Percentiles rank a stretch among this genome's conserved stretches.
These are phyloP conservation scores for Parachaetomium inaequale DNA, from an alignment of 495 filamentous ascomycete genomes.

Conservation along the genomic window DNA sequence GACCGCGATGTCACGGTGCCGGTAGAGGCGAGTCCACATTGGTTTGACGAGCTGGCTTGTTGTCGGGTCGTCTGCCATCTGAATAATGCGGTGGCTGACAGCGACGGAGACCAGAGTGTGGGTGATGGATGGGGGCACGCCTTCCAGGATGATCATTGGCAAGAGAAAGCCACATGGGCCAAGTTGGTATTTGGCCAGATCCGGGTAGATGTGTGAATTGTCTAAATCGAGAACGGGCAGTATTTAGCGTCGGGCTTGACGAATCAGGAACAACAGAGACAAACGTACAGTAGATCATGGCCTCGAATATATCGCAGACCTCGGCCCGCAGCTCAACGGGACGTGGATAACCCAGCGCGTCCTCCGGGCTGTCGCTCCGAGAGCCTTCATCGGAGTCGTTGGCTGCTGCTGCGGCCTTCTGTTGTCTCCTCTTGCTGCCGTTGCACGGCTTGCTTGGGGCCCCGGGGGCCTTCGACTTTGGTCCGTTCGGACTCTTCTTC, in stretches of 20 bases:
- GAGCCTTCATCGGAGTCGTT: neutral
- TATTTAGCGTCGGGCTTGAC: neutral
- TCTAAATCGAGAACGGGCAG: conserved; percentile 1
- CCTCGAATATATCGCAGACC: conserved; percentile 17
- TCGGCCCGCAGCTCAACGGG: conserved; percentile 15
- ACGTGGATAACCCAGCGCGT: neutral
- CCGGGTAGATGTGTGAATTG: conserved; percentile 20
- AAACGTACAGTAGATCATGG: conserved; percentile 22
- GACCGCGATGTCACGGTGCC: conserved; percentile 25
- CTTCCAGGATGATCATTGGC: neutral
- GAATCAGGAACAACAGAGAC: neutral
- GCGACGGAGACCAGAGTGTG: conserved; percentile 21
- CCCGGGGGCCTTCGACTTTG: neutral
- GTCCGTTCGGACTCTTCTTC: neutral
- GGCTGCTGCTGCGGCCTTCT: neutral
- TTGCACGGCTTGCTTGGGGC: neutral
- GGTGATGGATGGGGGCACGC: conserved; percentile 10
- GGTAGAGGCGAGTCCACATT: conserved; percentile 20
- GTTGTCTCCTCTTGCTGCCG: neutral
- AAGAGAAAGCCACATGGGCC: conserved; percentile 11
- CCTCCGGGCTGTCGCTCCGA: neutral
- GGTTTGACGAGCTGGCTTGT: conserved; percentile 1
- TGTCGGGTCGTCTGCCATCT: neutral
- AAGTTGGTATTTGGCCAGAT: conserved; percentile 12
- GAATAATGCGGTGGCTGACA: conserved; percentile 21